Evolutionary conservation across 106 monocot genomes (phyloP), one percentile per base, ranked within the genome.

Genomic region (Posidonia australis): DNA sequence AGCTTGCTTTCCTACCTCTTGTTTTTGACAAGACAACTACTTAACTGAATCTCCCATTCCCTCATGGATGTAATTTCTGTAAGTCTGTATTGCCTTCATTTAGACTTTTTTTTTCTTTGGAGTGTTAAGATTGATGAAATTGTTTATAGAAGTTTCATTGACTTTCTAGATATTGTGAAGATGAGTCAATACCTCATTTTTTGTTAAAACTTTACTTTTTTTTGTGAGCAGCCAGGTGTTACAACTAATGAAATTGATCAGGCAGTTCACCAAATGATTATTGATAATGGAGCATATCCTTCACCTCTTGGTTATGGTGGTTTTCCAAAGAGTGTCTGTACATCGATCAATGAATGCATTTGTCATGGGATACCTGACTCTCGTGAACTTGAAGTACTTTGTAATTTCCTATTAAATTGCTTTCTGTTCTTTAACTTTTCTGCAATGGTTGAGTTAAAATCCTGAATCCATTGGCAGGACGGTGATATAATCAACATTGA

Each of bases 351-450:
- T 84, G 94, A 96, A 76, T 90, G 90, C 54, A 96, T 96, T 68
- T 96, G 94, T 74, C 94, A 96, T 78, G 94, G 94, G 23, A 96
- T 96, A 70, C 94, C 94, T 13, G 94, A 96, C 54, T 96, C 94
- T 49, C 79, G 94, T 17, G 60, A 75, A 62, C 90, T 96, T 69
- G 90, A 96, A 77, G 93, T 94, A 55, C 45, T 6, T 45, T 28
- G 30, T 58, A 49, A 49, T 58, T 54, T 44, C 53, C 20, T 54
- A 12, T 44, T 13, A 24, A 24, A 41, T 43, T 20, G 29, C 55
- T 44, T 14, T 27, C 46, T 45, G 53, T 24, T 53, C 36, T 21
- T 54, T 72, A 23, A 51, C 24, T 9, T 48, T n/a, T n/a, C 25
- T 24, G 5, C n/a, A 47, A 46, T 9, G 2, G 54, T 61, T 61